Evolutionary conservation across 768 basidiomycete genomes (phyloP), one percentile per base, ranked within the genome.

Genomic region (Mycena sanguinolenta): DNA sequence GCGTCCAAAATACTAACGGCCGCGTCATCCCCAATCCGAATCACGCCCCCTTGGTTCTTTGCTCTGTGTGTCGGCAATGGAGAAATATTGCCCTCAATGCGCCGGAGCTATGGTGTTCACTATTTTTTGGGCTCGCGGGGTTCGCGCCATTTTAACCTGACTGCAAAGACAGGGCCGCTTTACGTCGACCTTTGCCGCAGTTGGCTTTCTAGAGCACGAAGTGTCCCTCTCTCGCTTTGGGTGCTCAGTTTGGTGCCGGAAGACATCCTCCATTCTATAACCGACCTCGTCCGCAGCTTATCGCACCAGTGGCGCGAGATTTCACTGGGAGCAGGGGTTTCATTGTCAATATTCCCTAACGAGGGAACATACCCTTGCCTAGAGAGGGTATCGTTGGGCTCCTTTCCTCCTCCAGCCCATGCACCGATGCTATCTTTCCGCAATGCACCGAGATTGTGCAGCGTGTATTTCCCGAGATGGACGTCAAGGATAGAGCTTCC

Each of bases 151-250:
- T 25, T 14, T n/a, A n/a, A n/a, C n/a, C n/a, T n/a, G 19, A 21
- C 42, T n/a, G n/a, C n/a, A n/a, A 39, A 39, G 21, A 7, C 42
- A 3, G 27, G 10, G 9, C 6, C 27, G 27, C 42, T 27, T 2
- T 60, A 60, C 19, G 30, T 60, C 19, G 42, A 60, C 5, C 39
- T 60, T n/a, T 60, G 59, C 10, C 59, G 44, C 27, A 28, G 3
- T 17, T 60, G 59, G 59, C 28, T 60, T n/a, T 46, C 42, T n/a
- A 28, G 59, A 46, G 59, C 59, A 46, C 44, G 21, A 34, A 32
- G 32, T 13, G 19, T 34, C 21, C 54, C 54, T 23, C 54, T 57
- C 32, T 57, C 54, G n/a, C 21, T 57, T 23, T 2, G 12, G 9
- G n/a, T 36, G 32, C 7, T 36, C 5, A 36, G 0, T 21, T 32